Base-by-base conservation (phyloP, 306 rosid genomes). In the Rosa lucieae region DNA sequence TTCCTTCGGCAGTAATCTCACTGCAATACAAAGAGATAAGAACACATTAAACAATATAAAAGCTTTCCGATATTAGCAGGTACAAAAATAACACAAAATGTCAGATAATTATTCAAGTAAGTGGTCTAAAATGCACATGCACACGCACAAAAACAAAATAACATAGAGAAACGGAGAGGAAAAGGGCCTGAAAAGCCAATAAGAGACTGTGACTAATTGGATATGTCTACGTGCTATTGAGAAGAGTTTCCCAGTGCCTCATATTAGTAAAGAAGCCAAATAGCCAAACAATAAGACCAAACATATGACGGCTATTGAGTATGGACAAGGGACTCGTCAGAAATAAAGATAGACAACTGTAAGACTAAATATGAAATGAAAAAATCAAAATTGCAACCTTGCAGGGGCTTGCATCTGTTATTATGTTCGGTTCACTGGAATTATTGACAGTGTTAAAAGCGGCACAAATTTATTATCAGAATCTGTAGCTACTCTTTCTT, bases 1-100 rank as follows among this genome's bases (percentile, higher is more conserved):
- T 93, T 87, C 99, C 99, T 86, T 95, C 98, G 29, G 97, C 83
- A 59, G 99, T 95, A 79, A 93, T 93, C 84, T 95, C 98, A 82
- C 99, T 91, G 89, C 65, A n/a, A 86, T 71, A 79, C 39, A 63
- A 70, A 80, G 21, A 63, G 17, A 53, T 58, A 77, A 48, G 53
- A 55, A 61, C 4, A 21, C 17, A 67, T 26, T 10, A 80, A 37
- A 43, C 39, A 56, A 59, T 42, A 17, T 43, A 23, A 32, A 77
- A 40, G 35, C 29, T 52, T 23, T 26, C 51, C 20, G 42, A 35
- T n/a, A 76, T 61, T 39, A 71, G 37, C 4, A 44, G 55, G 29
- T 32, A 76, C 0, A 47, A 6, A 18, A 3, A 15, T 47, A 8
- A 14, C 21, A 29, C 6, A 63, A 63, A 70, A 42, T 8, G 70